Evolutionary conservation across 2,329 filamentous ascomycete species (phyloP), one percentile per base, ranked within the genome.

Genomic region (Sclerotinia sclerotiorum): DNA sequence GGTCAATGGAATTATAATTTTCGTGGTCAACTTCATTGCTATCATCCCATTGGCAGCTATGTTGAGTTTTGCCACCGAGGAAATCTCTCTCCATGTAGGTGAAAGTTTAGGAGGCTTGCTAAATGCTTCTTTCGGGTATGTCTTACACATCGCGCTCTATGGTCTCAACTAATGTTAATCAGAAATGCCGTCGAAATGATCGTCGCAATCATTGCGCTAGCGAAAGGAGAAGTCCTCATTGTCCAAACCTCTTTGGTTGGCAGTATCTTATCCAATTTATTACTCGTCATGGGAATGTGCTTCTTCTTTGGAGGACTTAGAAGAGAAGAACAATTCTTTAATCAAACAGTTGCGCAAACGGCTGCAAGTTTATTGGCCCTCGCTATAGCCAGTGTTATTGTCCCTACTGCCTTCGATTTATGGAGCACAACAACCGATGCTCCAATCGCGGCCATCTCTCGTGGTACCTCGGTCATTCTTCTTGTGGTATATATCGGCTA

Each of bases 171-270:
- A 72, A 78, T 70, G 42, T 35, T 52, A 39, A 69, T 63, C 70
- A 86, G 88, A 67, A 96, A 97, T 76, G 93, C 93, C 5, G 92
- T 96, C 70, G 93, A 97, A 77, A 81, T 97, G 74, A 97, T 97
- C 70, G 92, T 97, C 56, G 91, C 92, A 32, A 87, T 97, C 73
- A 91, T 97, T 73, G 94, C 94, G 0, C 81, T 97, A 58, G 81
- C 85, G 39, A 85, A 96, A 69, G 78, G 85, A 64, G 87, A 78
- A 63, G 71, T 96, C 32, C 82, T 90, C 46, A 96, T 98, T 70
- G 93, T 97, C 8, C 93, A 97, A 79, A 97, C 94, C 0, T 97
- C 94, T 0, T 83, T 98, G 39, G 92, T 97, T 71, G 94, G 94
- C 68, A 94, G 90, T 79, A 97, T 97, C 78, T 83, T 97, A 29